Percentiles rank a stretch among this genome's conserved stretches.
Conservation (phyloP, 805 yeast genomes). For the Jamesozyma lodderae region DNA sequence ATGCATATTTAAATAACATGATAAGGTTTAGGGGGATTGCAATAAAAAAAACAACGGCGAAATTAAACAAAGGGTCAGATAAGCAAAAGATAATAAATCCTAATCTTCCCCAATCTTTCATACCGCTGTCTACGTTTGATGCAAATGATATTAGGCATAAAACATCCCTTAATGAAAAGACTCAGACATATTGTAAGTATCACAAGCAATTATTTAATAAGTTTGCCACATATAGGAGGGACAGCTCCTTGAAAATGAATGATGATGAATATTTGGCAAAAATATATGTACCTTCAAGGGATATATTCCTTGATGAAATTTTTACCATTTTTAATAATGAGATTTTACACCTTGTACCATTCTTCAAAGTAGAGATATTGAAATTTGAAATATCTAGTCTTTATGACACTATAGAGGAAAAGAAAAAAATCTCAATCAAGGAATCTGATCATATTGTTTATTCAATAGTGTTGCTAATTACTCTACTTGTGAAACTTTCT, state of each 20-base stretch:
- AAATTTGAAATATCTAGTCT: slow-evolving; percentile 11
- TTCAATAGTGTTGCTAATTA: slow-evolving; percentile 18
- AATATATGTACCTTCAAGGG: slow-evolving; percentile 13
- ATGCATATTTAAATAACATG: slow-evolving; percentile 19
- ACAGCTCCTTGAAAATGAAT: slow-evolving; percentile 10
- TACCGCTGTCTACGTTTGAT: slow-evolving; percentile 18
- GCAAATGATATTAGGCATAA: slow-evolving; percentile 9
- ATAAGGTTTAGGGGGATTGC: slow-evolving; percentile 18
- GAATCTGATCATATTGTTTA: slow-evolving; percentile 21
- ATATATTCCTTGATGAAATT: slow-evolving; percentile 12
- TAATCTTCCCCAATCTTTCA: slow-evolving; percentile 18
- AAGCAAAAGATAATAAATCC: slow-evolving; percentile 8
- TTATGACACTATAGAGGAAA: slow-evolving; percentile 11
- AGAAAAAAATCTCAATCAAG: slow-evolving; percentile 9
- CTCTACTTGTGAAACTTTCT: slow-evolving; percentile 20
- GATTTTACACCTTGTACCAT: slow-evolving; percentile 18
- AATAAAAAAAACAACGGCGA: slow-evolving; percentile 14
- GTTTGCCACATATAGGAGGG: slow-evolving; percentile 20
- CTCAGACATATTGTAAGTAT: slow-evolving; percentile 9
- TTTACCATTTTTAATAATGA: slow-evolving; percentile 18
- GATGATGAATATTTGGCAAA: slow-evolving; percentile 4
- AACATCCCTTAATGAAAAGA: slow-evolving; percentile 1
- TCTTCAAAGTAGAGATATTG: slow-evolving; percentile 15
- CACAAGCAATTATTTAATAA: slow-evolving; percentile 23
- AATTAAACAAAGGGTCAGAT: slow-evolving; percentile 8